Percentiles rank a stretch among this genome's conserved stretches.
phyloP scores from a whole-genome alignment of 2,329 filamentous ascomycete species.

The Aspergillus quadrilineatus region DNA sequence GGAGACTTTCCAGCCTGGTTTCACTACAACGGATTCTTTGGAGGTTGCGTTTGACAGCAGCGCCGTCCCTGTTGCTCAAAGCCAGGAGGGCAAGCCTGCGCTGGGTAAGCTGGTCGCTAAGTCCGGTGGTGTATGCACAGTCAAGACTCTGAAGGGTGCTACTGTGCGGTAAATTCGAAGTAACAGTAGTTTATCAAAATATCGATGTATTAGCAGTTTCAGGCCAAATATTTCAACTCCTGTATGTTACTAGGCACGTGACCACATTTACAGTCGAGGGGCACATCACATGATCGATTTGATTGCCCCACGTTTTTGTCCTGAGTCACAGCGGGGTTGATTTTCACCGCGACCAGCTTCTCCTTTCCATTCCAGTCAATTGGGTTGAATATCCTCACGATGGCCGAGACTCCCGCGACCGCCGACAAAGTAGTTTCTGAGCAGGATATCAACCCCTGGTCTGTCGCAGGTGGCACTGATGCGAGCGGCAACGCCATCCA shows the following conservation, averaged over 20 bases:
- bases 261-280: conserved; percentile 6
- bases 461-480: conserved; percentile 30
- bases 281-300: conserved; percentile 14
- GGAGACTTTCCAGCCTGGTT: conserved; percentile 95
- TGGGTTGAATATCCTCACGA: conserved; percentile 6
- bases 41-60: conserved; percentile 85
- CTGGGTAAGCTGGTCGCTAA: conserved; percentile 69
- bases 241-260: background rate
- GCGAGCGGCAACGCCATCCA: conserved; percentile 29
- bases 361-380: background rate
- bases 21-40: conserved; percentile 78
- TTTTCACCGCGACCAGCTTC: background rate
- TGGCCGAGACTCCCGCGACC: conserved; percentile 9
- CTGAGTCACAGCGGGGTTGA: conserved; percentile 7
- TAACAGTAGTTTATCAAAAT: background rate
- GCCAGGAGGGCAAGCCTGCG: conserved; percentile 57
- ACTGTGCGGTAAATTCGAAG: conserved; percentile 66
- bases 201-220: conserved; percentile 10
- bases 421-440: conserved; percentile 11
- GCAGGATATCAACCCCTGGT: conserved; percentile 35
- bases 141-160: conserved; percentile 75
- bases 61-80: conserved; percentile 71
- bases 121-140: conserved; percentile 76
- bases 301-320: conserved; percentile 6
- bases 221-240: background rate